Evolutionary conservation across 257 asterid genomes (phyloP).

Genomic region (Nyctanthes arbortristis): DNA sequence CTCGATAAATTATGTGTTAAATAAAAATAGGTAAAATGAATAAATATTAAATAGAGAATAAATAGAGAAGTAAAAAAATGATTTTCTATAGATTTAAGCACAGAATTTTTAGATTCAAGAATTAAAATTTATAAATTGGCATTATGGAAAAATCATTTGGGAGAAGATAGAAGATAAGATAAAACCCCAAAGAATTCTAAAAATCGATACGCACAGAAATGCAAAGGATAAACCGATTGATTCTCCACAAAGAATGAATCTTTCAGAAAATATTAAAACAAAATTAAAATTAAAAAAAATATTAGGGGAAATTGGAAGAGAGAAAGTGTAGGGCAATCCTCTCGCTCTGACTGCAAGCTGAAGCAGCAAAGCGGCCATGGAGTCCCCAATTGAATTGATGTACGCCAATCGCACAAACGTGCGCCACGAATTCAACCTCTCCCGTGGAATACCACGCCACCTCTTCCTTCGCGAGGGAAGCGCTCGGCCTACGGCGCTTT

Average conservation of each 20-base stretch:
- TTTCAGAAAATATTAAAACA: not conserved
- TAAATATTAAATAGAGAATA: no score
- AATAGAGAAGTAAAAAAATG: no score
- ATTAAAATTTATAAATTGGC: no score
- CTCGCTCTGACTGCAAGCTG: slow-evolving; percentile 48
- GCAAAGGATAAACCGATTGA: not conserved
- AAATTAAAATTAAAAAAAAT: not conserved
- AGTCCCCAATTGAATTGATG: slow-evolving; percentile 34
- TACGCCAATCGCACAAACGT: slow-evolving; percentile 73
- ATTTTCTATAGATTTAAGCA: no score
- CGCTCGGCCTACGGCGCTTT: slow-evolving; percentile 82
- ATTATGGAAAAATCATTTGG: no score
- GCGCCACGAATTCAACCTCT: slow-evolving; percentile 72
- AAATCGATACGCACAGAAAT: not conserved
- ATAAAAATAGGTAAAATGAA: no score
- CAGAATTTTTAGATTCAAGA: no score
- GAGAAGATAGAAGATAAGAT: no score
- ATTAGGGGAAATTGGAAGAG: slow-evolving; percentile 32
- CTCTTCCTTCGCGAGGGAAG: slow-evolving; percentile 60
- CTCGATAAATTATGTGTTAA: no score
- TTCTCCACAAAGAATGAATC: not conserved
- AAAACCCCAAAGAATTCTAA: no score
- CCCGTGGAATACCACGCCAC: slow-evolving; percentile 87
- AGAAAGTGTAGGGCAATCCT: slow-evolving; percentile 52
- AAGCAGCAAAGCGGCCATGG: slow-evolving; percentile 58